Percentiles rank a stretch among this genome's conserved stretches.
phyloP scores from a whole-genome alignment of 768 basidiomycete species.

The Pulveroboletus ravenelii region DNA sequence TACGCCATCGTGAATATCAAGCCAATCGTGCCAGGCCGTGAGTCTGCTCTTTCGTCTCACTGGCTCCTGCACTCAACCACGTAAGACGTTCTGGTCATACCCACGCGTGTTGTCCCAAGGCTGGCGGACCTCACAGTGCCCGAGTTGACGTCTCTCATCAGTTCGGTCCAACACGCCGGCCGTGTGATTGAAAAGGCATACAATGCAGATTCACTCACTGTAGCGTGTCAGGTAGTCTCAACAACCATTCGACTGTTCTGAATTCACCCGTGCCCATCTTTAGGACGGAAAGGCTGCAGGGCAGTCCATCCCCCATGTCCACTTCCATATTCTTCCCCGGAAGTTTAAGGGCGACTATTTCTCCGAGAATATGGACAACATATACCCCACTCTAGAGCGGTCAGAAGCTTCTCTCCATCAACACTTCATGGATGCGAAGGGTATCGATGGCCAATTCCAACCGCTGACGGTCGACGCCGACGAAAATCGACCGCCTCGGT shows the following conservation, averaged over 20 bases:
- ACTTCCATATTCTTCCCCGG: conserved; percentile 90
- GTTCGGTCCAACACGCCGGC: conserved; percentile 74
- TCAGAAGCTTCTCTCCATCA: conserved; percentile 49
- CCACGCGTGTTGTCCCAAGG: conserved; percentile 51
- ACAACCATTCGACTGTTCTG: neutral
- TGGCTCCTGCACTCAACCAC: neutral
- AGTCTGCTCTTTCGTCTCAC: conserved; percentile 30
- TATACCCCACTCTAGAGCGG: conserved; percentile 75
- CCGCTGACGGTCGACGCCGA: conserved; percentile 64
- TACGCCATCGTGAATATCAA: conserved; percentile 94
- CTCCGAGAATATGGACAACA: conserved; percentile 57
- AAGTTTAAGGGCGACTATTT: conserved; percentile 66
- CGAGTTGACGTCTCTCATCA: conserved; percentile 80
- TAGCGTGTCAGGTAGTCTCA: conserved; percentile 76
- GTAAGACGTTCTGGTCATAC: conserved; percentile 60
- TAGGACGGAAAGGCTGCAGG: conserved; percentile 89
- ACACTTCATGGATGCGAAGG: conserved; percentile 28
- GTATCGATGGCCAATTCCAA: conserved; percentile 25
- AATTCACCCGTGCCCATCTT: conserved; percentile 1
- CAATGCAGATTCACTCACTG: conserved; percentile 75
- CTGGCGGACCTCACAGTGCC: conserved; percentile 51
- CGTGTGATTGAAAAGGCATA: conserved; percentile 77
- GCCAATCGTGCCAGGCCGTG: conserved; percentile 91
- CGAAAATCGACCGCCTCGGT: conserved; percentile 57
- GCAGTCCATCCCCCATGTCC: conserved; percentile 73